A percentile compares a stretch with the other conserved stretches of the same genome.
Evolutionary conservation across 352 stramenopile species (phyloP).

Genomic region (Globisporangium iwayamae): DNA sequence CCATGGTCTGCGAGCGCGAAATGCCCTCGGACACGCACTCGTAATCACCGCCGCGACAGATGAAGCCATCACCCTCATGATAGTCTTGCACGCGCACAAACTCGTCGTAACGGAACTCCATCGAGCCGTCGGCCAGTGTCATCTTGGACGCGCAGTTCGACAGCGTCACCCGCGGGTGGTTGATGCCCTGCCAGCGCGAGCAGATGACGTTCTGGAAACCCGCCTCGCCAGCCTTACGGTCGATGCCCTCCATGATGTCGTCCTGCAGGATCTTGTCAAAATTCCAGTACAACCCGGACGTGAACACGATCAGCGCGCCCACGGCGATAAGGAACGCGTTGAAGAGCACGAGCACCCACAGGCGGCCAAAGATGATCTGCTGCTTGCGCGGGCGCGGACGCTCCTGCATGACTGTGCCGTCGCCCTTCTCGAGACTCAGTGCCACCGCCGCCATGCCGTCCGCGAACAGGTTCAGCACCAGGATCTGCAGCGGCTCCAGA

Average conservation of each 20-base stretch:
- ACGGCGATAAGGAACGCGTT: conserved; percentile 60
- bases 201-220: conserved; percentile 1
- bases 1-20: conserved; percentile 66
- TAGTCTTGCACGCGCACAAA: conserved; percentile 20
- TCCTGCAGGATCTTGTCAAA: conserved; percentile 54
- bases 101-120: background rate
- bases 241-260: conserved; percentile 44
- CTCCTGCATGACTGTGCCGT: conserved; percentile 62
- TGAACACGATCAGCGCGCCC: conserved; percentile 61
- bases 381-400: conserved; percentile 49
- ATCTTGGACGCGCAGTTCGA: conserved; percentile 1
- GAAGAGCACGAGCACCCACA: conserved; percentile 65
- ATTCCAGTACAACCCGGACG: conserved; percentile 65
- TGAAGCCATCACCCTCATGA: conserved; percentile 39
- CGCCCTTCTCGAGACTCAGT: conserved; percentile 69
- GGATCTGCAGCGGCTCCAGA: conserved; percentile 94
- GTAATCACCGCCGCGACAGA: conserved; percentile 49
- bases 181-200: conserved; percentile 7
- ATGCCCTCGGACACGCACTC: conserved; percentile 63
- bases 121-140: background rate
- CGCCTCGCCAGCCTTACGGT: background rate
- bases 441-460: conserved; percentile 82
- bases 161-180: background rate
- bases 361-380: conserved; percentile 60
- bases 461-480: conserved; percentile 98